phyloP scores from a whole-genome alignment of 2,329 filamentous ascomycete species.

The Fusarium duplospermum region DNA sequence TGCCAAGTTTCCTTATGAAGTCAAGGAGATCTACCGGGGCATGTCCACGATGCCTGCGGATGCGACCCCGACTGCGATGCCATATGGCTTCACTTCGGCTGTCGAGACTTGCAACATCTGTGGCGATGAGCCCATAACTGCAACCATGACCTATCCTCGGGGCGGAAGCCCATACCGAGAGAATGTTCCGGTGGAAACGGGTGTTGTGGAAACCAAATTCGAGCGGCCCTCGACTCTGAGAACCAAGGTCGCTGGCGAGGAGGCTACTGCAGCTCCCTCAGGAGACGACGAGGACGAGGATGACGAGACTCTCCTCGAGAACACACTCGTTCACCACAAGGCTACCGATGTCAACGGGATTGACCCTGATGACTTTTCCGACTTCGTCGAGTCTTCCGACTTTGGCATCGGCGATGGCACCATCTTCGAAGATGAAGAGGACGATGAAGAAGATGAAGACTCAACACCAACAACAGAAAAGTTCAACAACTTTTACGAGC shows the following conservation, averaged over 20 bases:
- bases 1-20: conserved; percentile 29
- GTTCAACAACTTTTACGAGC: conserved; percentile 18
- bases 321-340: conserved; percentile 31
- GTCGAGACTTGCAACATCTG: conserved; percentile 36
- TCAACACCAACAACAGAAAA: not conserved
- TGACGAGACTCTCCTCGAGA: conserved; percentile 7
- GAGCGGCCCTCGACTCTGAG: conserved; percentile 28
- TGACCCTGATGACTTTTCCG: not conserved
- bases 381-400: conserved; percentile 16
- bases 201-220: conserved; percentile 3
- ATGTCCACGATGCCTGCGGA: conserved; percentile 39
- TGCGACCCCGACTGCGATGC: conserved; percentile 29
- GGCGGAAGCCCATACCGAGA: conserved; percentile 37
- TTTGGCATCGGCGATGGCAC: conserved; percentile 10
- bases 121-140: conserved; percentile 35
- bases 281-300: not conserved
- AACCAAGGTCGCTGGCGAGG: conserved; percentile 20
- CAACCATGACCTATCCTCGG: conserved; percentile 43
- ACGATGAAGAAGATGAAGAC: not conserved
- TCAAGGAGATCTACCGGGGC: conserved; percentile 43
- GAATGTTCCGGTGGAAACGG: conserved; percentile 17
- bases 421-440: not conserved
- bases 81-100: conserved; percentile 39
- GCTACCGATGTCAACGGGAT: conserved; percentile 11
- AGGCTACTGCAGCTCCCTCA: conserved; percentile 19